Conservation (phyloP, 2,329 filamentous ascomycete genomes). For the Fusarium sp. region DNA sequence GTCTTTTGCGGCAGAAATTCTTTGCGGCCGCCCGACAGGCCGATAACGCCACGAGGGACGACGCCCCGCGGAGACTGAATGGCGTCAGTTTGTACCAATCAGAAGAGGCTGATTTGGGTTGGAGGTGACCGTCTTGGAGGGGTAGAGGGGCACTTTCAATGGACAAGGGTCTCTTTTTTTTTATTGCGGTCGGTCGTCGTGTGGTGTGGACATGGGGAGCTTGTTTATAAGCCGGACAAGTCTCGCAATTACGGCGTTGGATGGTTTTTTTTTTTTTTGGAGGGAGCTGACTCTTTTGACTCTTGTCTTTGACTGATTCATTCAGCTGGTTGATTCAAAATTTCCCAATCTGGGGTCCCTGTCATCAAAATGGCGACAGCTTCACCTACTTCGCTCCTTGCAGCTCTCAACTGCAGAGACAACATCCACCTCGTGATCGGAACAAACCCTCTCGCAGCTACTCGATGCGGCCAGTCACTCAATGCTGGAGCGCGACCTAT, state of each 20-base stretch:
- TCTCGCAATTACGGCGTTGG: slow-evolving; percentile 27
- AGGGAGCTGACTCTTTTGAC: background rate
- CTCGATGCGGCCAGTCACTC: slow-evolving; percentile 83
- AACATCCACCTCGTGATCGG: slow-evolving; percentile 89
- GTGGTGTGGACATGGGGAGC: slow-evolving; percentile 3
- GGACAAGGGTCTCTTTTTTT: slow-evolving; percentile 17
- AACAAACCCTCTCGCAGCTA: slow-evolving; percentile 86
- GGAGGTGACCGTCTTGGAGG: slow-evolving; percentile 16
- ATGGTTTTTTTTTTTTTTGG: background rate
- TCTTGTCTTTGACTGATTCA: background rate
- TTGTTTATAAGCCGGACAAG: slow-evolving; percentile 34
- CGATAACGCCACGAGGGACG: slow-evolving; percentile 32
- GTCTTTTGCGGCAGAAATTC: slow-evolving; percentile 16
- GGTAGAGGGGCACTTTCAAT: slow-evolving; percentile 30
- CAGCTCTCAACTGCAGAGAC: slow-evolving; percentile 75
- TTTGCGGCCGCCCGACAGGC: slow-evolving; percentile 39
- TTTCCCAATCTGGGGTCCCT: too few species aligned
- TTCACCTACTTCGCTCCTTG: slow-evolving; percentile 68
- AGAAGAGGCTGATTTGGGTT: slow-evolving; percentile 35
- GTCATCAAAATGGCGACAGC: slow-evolving; percentile 22
- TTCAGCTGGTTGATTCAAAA: background rate
- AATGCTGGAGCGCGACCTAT: slow-evolving; percentile 85
- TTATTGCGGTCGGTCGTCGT: background rate
- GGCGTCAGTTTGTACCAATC: slow-evolving; percentile 50
- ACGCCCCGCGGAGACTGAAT: slow-evolving; percentile 41